Base-by-base conservation (phyloP, 768 basidiomycete species). In the Aureoboletus auriporus region DNA sequence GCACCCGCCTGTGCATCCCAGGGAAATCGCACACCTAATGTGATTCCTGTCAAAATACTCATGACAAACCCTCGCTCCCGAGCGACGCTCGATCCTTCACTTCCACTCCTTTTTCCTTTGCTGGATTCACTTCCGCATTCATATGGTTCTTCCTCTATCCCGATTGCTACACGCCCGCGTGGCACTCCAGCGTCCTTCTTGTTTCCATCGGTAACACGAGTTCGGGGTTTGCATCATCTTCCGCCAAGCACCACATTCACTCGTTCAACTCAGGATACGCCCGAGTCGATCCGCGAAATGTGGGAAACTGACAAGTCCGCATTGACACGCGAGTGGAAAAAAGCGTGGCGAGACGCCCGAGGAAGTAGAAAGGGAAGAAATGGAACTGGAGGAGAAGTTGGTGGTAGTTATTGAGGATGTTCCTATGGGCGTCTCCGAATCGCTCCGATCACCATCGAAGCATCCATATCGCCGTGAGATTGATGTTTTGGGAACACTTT, bases 281-380 rank as follows among this genome's bases (percentile, higher is more conserved):
- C 61, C 10, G 80, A 82, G 57, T 53, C 43, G 16, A 85, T 89
- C 31, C 73, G 77, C 42, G 73, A 74, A 53, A 67, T 73, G 44
- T 91, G 90, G 88, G 89, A 91, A 58, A 76, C 71, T n/a, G 68
- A 72, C 39, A 85, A 83, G 58, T 75, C 72, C 0, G 78, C 81
- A 45, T 64, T 91, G 64, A 91, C 89, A 45, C 72, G 67, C 51
- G 85, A 80, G 42, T 91, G 89, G 89, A 89, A 88, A 69, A 79
- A 79, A 59, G 67, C 86, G 40, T 82, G 80, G 67, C 77, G 83
- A 49, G 89, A 91, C 59, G 89, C 87, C 12, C 76, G 79, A 40
- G 89, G 89, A 67, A 71, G 78, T 23, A 75, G 74, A 53, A 69
- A 77, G 54, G 69, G 83, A 50, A 75, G 78, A 55, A 75, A 69